phyloP scores from a whole-genome alignment of 139 green algal genomes.

The Chlamydomonas eustigma region DNA sequence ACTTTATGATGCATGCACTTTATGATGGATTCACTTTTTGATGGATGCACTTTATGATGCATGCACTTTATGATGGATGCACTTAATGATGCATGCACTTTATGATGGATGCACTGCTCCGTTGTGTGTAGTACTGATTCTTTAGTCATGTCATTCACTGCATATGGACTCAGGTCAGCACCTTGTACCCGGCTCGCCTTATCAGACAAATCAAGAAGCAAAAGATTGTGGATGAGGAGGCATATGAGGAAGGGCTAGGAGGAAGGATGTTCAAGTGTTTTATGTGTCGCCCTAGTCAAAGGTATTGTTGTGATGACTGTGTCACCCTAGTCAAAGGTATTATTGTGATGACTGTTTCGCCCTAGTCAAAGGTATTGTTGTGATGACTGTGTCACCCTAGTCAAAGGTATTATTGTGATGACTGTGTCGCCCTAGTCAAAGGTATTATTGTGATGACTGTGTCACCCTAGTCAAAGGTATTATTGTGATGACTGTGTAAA shows the following conservation, averaged over 20 bases:
- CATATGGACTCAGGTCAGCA: background rate
- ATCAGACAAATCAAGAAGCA: conserved; percentile 9
- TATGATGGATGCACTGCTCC: background rate
- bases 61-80: background rate
- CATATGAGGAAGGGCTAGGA: background rate
- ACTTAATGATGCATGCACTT: background rate
- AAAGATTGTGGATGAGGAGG: conserved; percentile 7
- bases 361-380: too few species aligned
- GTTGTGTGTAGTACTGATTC: background rate
- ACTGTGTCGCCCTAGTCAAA: too few species aligned
- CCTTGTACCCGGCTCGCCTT: background rate
- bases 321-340: too few species aligned
- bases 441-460: too few species aligned
- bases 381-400: too few species aligned
- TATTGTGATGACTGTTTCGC: too few species aligned
- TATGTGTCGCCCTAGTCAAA: too few species aligned
- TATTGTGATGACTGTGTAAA: too few species aligned
- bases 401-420: too few species aligned
- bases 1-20: background rate
- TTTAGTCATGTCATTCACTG: background rate
- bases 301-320: too few species aligned
- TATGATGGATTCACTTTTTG: background rate
- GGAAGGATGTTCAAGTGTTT: background rate
- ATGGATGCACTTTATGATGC: background rate
- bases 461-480: too few species aligned